Conservation (phyloP, 352 stramenopile genomes). For the Phytopythium boreale region DNA sequence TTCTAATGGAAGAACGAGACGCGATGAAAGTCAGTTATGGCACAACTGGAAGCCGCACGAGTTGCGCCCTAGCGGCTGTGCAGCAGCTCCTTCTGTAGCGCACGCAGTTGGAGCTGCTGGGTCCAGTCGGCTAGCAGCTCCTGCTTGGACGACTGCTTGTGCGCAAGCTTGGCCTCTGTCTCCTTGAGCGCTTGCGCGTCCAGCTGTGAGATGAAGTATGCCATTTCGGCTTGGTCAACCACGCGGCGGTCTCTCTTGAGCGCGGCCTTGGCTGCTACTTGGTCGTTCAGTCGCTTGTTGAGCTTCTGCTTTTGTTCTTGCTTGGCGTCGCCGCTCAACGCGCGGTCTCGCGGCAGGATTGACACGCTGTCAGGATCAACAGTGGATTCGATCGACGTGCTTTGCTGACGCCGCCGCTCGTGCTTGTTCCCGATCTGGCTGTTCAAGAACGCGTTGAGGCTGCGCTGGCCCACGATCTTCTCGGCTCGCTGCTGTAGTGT, state of each 20-base stretch:
- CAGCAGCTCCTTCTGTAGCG: slow-evolving; percentile 20
- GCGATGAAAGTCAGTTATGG: background rate
- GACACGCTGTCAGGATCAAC: slow-evolving; percentile 16
- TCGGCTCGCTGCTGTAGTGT: slow-evolving; percentile 42
- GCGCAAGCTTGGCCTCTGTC: slow-evolving; percentile 16
- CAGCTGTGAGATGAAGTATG: slow-evolving; percentile 52
- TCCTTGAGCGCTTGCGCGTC: slow-evolving; percentile 33
- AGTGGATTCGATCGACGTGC: slow-evolving; percentile 1
- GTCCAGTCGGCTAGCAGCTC: slow-evolving; percentile 39
- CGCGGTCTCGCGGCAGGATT: slow-evolving; percentile 41
- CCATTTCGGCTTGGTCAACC: slow-evolving; percentile 54
- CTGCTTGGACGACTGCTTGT: slow-evolving; percentile 31
- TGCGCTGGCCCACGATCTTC: slow-evolving; percentile 28
- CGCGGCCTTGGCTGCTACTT: slow-evolving; percentile 41
- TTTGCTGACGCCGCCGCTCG: slow-evolving; percentile 10
- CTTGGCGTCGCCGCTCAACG: slow-evolving; percentile 24
- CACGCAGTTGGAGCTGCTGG: slow-evolving; percentile 37
- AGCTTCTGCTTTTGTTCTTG: slow-evolving; percentile 41
- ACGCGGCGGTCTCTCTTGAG: slow-evolving; percentile 29
- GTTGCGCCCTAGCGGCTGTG: background rate
- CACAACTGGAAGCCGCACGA: background rate
- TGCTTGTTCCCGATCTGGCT: slow-evolving; percentile 47
- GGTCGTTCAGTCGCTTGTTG: slow-evolving; percentile 35
- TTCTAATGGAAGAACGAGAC: no score
- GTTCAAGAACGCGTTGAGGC: slow-evolving; percentile 50